Evolutionary conservation across 78 protist species (phyloP), one percentile per base, ranked within the genome.

Genomic region (Emiliania huxleyi): DNA sequence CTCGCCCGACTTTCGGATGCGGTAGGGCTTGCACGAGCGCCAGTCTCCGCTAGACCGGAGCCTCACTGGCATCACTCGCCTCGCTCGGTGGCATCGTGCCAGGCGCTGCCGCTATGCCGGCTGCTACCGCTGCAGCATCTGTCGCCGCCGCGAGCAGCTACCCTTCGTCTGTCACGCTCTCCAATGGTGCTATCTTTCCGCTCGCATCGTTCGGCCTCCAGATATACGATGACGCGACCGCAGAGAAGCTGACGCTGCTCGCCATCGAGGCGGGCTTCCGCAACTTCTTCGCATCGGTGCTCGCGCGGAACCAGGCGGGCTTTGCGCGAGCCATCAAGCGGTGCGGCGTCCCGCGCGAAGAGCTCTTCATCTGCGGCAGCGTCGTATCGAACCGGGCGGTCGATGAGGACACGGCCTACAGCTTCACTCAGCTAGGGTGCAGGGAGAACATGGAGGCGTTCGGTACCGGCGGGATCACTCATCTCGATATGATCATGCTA

Each of bases 301-400:
- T 55, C 79, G 91, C 91, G 15, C 46, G 77, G 48, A 87, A 87
- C 35, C 91, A 87, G 48, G n/a, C 3, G 37, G 91, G 91, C 0
- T 46, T 45, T 15, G 44, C 44, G 71, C 69, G 69, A 19, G 91
- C 91, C 11, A 38, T 87, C 48, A 56, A 55, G 11, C 79, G 35
- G 79, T 55, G 33, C 19, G 79, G 91, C 77, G 29, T 87, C 38
- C 91, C 91, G 25, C 91, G 91, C 37, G 69, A 42, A 6, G 91
- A 87, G 73, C 91, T 87, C 46, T 87, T 49, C 91, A 87, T 87
- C 91, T 49, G 79, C 77, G 77, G 91, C 22, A 38, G 52, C 26
- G 91, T 87, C 77, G 21, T 87, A 18, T 87, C 91, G 43, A 56
- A 87, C 77, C 45, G 77, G 22, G 77, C 79, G n/a, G 21, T 35